Base-by-base conservation (phyloP, 2,329 filamentous ascomycete genomes). In the Dothidotthia symphoricarpi region DNA sequence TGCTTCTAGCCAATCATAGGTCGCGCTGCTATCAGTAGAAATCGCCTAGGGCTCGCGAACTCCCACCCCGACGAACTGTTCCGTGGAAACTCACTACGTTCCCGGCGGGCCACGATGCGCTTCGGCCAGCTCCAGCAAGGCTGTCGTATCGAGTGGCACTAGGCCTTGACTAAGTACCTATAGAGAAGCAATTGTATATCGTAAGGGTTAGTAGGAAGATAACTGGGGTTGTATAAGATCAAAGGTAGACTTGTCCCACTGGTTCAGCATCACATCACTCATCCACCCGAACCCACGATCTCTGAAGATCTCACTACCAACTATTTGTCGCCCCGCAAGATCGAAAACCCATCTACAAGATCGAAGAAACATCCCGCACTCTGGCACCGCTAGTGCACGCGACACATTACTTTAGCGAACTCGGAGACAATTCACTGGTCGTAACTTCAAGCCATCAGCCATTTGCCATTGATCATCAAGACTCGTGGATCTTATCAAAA, bases 61-160 rank as follows among this genome's bases (percentile, higher is more conserved):
- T 44, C 36, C 43, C 45, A 43, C 44, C 37, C 41, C 34, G 44
- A 44, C 39, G 28, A 47, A 24, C 29, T 36, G 19, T 43, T 41
- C 51, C 52, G 51, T 60, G 55, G 49, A 62, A 55, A 47, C 26
- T 36, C 42, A 49, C 31, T 33, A 41, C 40, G 26, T 37, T 53
- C 27, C 31, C 57, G 57, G 57, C 55, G 51, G 39, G 35, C 47
- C 47, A 58, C 58, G 52, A 57, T 45, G 41, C 45, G 34, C 39
- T 31, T 58, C 59, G 59, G 59, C 56, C 49, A 49, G 41, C 55
- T 64, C 61, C 57, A 59, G 41, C 45, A 24, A 28, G 44, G 45
- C 47, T 43, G 28, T 27, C 5, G 36, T 27, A 31, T 35, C 28
- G 27, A 46, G 46, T 43, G 34, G 44, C 28, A 41, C 47, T 49